Conservation (phyloP, 2,329 filamentous ascomycete species). For the Triangularia verruculosa region DNA sequence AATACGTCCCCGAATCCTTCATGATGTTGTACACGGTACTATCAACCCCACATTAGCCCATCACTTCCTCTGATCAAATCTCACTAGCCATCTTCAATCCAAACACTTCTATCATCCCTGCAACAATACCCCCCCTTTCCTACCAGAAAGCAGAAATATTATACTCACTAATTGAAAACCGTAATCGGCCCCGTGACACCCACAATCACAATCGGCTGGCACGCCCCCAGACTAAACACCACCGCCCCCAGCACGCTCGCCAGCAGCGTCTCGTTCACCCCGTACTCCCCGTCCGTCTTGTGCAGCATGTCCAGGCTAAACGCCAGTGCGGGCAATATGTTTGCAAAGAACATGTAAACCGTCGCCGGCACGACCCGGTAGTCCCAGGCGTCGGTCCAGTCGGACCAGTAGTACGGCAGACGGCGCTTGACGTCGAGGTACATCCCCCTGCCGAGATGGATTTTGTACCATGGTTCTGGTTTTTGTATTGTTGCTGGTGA, state of each 20-base stretch:
- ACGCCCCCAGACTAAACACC: slow-evolving; percentile 75
- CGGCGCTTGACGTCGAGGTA: slow-evolving; percentile 71
- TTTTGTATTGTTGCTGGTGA: not conserved
- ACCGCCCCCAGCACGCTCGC: slow-evolving; percentile 79
- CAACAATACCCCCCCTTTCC: not conserved
- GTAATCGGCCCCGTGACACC: slow-evolving; percentile 90
- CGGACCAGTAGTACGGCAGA: slow-evolving; percentile 73
- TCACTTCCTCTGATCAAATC: not conserved
- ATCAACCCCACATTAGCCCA: not conserved
- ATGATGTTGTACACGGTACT: slow-evolving; percentile 89
- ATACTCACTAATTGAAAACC: slow-evolving; percentile 81
- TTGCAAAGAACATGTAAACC: slow-evolving; percentile 93
- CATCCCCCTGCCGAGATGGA: slow-evolving; percentile 76
- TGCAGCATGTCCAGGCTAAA: slow-evolving; percentile 94
- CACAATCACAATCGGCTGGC: slow-evolving; percentile 85
- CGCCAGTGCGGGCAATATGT: slow-evolving; percentile 84
- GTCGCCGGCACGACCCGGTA: slow-evolving; percentile 86
- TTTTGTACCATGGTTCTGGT: slow-evolving; percentile 63
- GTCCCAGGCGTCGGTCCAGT: slow-evolving; percentile 86
- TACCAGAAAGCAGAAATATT: not conserved
- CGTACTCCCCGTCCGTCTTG: slow-evolving; percentile 79
- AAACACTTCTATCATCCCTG: not conserved
- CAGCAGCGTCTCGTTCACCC: slow-evolving; percentile 88
- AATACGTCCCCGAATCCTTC: slow-evolving; percentile 70
- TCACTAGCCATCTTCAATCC: not conserved